Conservation (phyloP, 345 rosid genomes). For the Aurinia saxatilis region DNA sequence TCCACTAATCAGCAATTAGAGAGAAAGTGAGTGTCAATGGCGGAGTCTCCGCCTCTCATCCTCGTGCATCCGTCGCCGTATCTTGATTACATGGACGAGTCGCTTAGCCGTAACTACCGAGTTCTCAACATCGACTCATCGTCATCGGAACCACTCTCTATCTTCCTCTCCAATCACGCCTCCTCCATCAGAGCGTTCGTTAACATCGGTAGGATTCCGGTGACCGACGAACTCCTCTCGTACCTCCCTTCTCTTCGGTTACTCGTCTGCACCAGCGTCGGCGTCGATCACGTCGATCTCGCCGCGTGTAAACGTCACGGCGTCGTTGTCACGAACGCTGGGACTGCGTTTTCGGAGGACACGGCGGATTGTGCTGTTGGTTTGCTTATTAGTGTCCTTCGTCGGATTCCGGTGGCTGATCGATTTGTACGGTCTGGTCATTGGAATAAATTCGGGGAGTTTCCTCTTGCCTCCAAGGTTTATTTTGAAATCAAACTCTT, state of each 20-base stretch:
- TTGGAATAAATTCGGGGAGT: slow-evolving; percentile 38
- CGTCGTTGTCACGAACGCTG: slow-evolving; percentile 38
- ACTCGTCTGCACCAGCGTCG: slow-evolving; percentile 42
- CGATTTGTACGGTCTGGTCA: slow-evolving; percentile 35
- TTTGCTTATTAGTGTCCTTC: slow-evolving; percentile 44
- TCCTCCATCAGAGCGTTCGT: slow-evolving; percentile 31
- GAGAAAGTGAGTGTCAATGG: too few species aligned
- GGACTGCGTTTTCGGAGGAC: slow-evolving; percentile 38
- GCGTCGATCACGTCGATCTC: slow-evolving; percentile 50
- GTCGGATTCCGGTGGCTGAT: slow-evolving; percentile 50
- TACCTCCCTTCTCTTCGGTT: slow-evolving; percentile 38
- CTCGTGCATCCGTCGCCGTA: slow-evolving; percentile 6
- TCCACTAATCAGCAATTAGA: too few species aligned
- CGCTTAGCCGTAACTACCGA: not conserved
- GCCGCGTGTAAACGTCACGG: slow-evolving; percentile 55
- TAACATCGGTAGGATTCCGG: slow-evolving; percentile 13
- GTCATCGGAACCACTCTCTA: slow-evolving; percentile 33
- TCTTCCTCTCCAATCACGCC: slow-evolving; percentile 32
- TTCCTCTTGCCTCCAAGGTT: slow-evolving; percentile 43
- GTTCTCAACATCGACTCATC: not conserved
- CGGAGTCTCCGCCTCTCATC: slow-evolving; percentile 14
- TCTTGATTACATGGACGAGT: not conserved
- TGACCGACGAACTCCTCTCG: slow-evolving; percentile 28
- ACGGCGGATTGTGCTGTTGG: slow-evolving; percentile 59
- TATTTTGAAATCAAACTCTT: too few species aligned